Percentiles rank a stretch among this genome's conserved stretches.
phyloP scores from a whole-genome alignment of 2,329 filamentous ascomycete genomes.

The Fusarium sp. region DNA sequence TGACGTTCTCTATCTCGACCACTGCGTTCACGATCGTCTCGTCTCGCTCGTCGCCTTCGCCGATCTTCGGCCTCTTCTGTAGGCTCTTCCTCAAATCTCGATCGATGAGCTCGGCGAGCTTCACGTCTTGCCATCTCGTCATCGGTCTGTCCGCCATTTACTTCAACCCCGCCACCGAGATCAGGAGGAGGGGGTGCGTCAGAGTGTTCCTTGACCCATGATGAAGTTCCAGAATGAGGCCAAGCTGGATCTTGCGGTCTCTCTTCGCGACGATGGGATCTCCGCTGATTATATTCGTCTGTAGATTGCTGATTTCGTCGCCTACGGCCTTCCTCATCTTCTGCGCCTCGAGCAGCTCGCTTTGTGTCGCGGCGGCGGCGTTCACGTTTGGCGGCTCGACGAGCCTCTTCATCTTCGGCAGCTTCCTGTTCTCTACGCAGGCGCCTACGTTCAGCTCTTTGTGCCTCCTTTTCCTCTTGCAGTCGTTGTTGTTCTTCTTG shows the following conservation, averaged over 20 bases:
- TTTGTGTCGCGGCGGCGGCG: slow-evolving; percentile 63
- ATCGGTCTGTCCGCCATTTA: slow-evolving; percentile 51
- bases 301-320: slow-evolving; percentile 49
- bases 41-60: slow-evolving; percentile 54
- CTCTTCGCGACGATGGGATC: slow-evolving; percentile 49
- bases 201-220: slow-evolving; percentile 72
- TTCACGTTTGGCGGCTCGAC: slow-evolving; percentile 57
- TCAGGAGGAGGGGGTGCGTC: slow-evolving; percentile 68
- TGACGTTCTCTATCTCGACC: slow-evolving; percentile 19
- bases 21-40: slow-evolving; percentile 51
- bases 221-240: slow-evolving; percentile 71
- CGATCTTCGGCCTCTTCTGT: slow-evolving; percentile 57
- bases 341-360: slow-evolving; percentile 54
- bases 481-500: slow-evolving; percentile 58
- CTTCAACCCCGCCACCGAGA: slow-evolving; percentile 43
- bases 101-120: slow-evolving; percentile 55
- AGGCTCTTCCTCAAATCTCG: slow-evolving; percentile 54
- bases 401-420: slow-evolving; percentile 58
- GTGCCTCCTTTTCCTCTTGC: slow-evolving; percentile 64
- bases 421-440: slow-evolving; percentile 59
- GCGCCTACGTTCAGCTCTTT: slow-evolving; percentile 61
- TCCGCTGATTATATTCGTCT: slow-evolving; percentile 58
- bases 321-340: slow-evolving; percentile 47
- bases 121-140: slow-evolving; percentile 62
- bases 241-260: slow-evolving; percentile 53